Conservation (phyloP, 2,329 filamentous ascomycete species). For the Apiospora sp. region DNA sequence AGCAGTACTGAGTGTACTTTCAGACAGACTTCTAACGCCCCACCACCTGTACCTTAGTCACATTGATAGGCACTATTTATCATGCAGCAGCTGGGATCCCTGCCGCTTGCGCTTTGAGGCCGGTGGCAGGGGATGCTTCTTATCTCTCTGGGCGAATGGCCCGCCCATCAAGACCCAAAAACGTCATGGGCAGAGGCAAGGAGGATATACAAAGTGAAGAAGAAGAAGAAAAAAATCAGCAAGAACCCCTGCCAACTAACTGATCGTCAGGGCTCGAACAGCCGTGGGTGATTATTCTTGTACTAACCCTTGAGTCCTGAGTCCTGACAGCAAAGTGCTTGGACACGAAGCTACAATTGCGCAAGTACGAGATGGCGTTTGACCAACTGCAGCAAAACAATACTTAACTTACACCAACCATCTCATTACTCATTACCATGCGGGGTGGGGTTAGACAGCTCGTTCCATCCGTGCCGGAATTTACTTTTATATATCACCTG, state of each 20-base stretch:
- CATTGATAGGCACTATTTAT: neutral
- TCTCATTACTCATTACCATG: slow-evolving; percentile 1
- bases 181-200: neutral
- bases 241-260: neutral
- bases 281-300: neutral
- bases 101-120: neutral
- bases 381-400: neutral
- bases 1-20: no score
- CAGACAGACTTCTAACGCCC: no score
- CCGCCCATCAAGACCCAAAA: neutral
- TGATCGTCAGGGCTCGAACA: no score
- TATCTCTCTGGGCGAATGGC: neutral
- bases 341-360: neutral
- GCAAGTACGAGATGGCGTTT: neutral
- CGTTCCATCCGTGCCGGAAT: slow-evolving; percentile 7
- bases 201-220: neutral
- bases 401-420: slow-evolving; percentile 10
- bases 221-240: neutral
- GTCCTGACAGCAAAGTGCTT: neutral
- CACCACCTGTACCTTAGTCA: no score
- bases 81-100: neutral
- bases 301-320: neutral
- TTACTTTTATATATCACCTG: neutral
- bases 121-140: neutral
- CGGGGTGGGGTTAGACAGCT: slow-evolving; percentile 4